Evolutionary conservation across 768 basidiomycete species (phyloP).

Genomic region (Porphyrellus cyaneotinctus): DNA sequence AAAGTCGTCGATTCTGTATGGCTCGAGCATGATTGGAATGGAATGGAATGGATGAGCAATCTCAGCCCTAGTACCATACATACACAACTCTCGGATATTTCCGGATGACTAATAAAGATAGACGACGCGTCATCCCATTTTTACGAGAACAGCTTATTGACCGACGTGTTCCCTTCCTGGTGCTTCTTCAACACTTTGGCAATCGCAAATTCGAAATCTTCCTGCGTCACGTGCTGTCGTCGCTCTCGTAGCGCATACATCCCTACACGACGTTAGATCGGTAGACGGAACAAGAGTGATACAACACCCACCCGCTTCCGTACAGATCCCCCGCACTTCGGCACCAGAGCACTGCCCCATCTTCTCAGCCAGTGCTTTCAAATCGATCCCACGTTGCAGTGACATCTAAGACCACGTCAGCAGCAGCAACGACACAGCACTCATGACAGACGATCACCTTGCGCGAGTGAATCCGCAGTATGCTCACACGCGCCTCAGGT

Average conservation of each 20-base stretch:
- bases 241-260: conserved; percentile 98
- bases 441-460: conserved; percentile 48
- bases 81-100: conserved; percentile 7
- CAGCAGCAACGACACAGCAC: background rate
- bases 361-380: conserved; percentile 94
- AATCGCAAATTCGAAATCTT: conserved; percentile 98
- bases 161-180: conserved; percentile 90
- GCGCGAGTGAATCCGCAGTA: conserved; percentile 92
- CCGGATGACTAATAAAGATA: conserved; percentile 18
- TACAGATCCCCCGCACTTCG: conserved; percentile 95
- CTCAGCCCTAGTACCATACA: too few species aligned
- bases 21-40: conserved; percentile 16
- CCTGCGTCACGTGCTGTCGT: conserved; percentile 95
- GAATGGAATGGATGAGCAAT: too few species aligned
- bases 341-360: conserved; percentile 99
- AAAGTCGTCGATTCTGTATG: conserved; percentile 48
- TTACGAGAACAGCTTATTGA: conserved; percentile 85
- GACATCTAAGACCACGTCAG: conserved; percentile 66
- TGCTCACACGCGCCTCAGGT: conserved; percentile 95
- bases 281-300: rapidly evolving
- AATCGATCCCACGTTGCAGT: conserved; percentile 93
- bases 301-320: conserved; percentile 78
- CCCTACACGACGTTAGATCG: conserved; percentile 38
- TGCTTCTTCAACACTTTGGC: conserved; percentile 98
- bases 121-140: conserved; percentile 14